Evolutionary conservation across 2,329 filamentous ascomycete genomes (phyloP).

Genomic region (Fusarium cyanostomum): DNA sequence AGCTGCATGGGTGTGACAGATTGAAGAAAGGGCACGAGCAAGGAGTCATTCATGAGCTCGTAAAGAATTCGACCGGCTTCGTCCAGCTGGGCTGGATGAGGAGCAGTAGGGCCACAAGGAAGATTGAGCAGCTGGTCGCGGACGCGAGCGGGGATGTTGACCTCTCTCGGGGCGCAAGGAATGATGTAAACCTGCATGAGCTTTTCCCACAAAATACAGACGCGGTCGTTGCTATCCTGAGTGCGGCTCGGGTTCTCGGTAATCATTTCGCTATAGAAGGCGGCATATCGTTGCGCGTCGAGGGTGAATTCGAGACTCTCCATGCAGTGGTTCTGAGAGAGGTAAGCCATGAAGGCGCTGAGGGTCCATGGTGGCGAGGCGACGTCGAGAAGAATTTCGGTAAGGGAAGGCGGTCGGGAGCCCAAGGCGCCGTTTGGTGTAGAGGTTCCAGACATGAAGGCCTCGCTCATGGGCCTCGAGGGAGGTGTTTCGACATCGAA

Average conservation of each 20-base stretch:
- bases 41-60: conserved; percentile 97
- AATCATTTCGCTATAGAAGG: conserved; percentile 61
- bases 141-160: conserved; percentile 88
- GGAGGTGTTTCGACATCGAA: conserved; percentile 53
- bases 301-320: conserved; percentile 97
- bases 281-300: conserved; percentile 86
- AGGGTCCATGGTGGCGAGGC: conserved; percentile 91
- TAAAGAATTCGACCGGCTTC: conserved; percentile 88
- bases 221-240: conserved; percentile 65
- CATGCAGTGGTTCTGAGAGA: conserved; percentile 96
- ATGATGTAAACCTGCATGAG: conserved; percentile 90
- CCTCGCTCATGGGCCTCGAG: conserved; percentile 61
- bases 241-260: conserved; percentile 49
- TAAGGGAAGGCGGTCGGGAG: conserved; percentile 70
- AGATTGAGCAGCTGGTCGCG: conserved; percentile 78
- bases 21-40: conserved; percentile 91
- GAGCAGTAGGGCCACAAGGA: conserved; percentile 68
- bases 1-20: conserved; percentile 56
- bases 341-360: conserved; percentile 92
- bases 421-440: conserved; percentile 47
- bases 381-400: conserved; percentile 87
- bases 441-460: conserved; percentile 55
- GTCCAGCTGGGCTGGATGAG: conserved; percentile 78
- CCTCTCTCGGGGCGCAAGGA: conserved; percentile 84
- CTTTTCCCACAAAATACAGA: conserved; percentile 86